A percentile compares a stretch with the other conserved stretches of the same genome.
Conservation (phyloP, 768 basidiomycete genomes). For the Hemileccinum impolitum region DNA sequence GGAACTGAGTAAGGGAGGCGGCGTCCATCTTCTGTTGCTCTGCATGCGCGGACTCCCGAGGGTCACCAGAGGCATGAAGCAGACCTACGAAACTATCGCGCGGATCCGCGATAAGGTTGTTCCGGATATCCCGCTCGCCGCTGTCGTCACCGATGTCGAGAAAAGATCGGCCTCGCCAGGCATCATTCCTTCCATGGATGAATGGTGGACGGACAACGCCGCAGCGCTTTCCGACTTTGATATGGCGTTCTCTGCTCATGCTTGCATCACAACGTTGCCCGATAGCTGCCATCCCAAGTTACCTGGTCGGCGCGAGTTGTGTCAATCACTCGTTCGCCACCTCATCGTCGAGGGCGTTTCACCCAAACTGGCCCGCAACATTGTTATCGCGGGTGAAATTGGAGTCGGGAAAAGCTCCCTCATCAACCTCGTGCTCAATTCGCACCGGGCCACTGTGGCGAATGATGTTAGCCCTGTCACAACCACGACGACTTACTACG, state of each 20-base stretch:
- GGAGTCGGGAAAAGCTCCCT: slow-evolving; percentile 31
- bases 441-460: slow-evolving; percentile 16
- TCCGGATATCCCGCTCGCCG: slow-evolving; percentile 19
- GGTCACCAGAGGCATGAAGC: slow-evolving; percentile 27
- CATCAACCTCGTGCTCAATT: slow-evolving; percentile 24
- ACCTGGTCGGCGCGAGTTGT: slow-evolving; percentile 16
- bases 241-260: slow-evolving; percentile 33
- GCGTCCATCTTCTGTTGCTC: slow-evolving; percentile 25
- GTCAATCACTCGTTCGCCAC: slow-evolving; percentile 14
- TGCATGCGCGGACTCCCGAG: slow-evolving; percentile 27
- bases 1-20: slow-evolving; percentile 15
- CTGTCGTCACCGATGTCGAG: slow-evolving; percentile 34
- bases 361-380: slow-evolving; percentile 21
- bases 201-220: slow-evolving; percentile 39
- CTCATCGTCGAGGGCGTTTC: slow-evolving; percentile 17
- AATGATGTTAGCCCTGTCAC: slow-evolving; percentile 20
- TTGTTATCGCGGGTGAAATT: slow-evolving; percentile 24
- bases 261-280: slow-evolving; percentile 20
- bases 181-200: slow-evolving; percentile 28
- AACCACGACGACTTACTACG: slow-evolving; percentile 7
- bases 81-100: slow-evolving; percentile 22
- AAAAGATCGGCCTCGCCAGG: slow-evolving; percentile 17
- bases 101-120: slow-evolving; percentile 19
- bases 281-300: slow-evolving; percentile 22
- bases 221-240: slow-evolving; percentile 20